These are phyloP conservation scores for Pseudocohnilembus persalinus DNA, from an alignment of 169 alveolate genomes.

Conservation along the genomic window DNA sequence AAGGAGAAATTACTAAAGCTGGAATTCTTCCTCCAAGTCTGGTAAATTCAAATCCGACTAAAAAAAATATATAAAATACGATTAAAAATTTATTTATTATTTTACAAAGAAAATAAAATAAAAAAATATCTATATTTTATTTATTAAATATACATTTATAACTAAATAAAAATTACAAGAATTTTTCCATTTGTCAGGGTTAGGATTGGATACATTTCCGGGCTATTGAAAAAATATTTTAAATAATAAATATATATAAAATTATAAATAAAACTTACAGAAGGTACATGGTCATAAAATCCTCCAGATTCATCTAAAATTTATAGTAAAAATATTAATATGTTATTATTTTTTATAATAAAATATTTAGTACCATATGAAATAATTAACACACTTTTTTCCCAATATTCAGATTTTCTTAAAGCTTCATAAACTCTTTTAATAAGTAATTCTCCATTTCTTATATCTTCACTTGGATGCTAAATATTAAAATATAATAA, in stretches of 20 bases:
- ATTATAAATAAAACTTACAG: background rate
- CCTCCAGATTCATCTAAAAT: conserved; percentile 16
- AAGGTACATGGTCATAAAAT: conserved; percentile 19
- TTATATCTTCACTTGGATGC: conserved; percentile 22
- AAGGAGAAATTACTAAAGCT: conserved; percentile 9
- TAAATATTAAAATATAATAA: no score
- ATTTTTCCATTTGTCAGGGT: background rate
- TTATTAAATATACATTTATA: no score
- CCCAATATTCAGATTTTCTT: conserved; percentile 18
- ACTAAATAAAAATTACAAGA: no score
- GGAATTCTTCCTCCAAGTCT: conserved; percentile 17
- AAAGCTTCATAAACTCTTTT: conserved; percentile 27
- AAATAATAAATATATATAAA: no score
- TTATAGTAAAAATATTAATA: background rate
- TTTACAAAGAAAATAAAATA: no score
- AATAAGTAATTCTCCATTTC: conserved; percentile 26
- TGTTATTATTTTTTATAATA: no score
- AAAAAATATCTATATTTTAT: no score
- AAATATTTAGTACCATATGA: background rate
- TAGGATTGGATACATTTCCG: background rate
- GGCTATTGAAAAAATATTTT: background rate
- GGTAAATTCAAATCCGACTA: background rate
- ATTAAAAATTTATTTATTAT: no score
- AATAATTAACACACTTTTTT: background rate
- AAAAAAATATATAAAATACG: no score